phyloP scores from a whole-genome alignment of 371 early-diverging fungal species.

The Zopfochytrium polystomum region DNA sequence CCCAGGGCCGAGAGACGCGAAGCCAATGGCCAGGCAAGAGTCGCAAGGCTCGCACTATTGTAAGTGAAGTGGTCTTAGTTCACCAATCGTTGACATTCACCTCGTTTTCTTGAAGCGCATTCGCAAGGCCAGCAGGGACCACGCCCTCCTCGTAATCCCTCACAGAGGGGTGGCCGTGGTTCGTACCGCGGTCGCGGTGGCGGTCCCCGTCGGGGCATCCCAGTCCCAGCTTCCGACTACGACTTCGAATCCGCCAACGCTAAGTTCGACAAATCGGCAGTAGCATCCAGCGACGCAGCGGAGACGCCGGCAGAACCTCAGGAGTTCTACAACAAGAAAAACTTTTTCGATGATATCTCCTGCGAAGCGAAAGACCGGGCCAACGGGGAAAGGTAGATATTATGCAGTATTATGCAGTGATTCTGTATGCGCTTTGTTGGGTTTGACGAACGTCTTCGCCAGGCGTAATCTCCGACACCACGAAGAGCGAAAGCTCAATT shows the following conservation, averaged over 20 bases:
- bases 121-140: no score
- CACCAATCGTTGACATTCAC: no score
- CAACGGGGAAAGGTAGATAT: slow-evolving; percentile 38
- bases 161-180: not conserved
- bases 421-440: no score
- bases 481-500: slow-evolving; percentile 84
- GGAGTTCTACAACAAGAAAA: slow-evolving; percentile 67
- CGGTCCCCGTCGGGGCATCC: slow-evolving; percentile 42
- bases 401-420: not conserved
- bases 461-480: slow-evolving; percentile 69
- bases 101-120: no score
- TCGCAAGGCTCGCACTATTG: no score
- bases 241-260: slow-evolving; percentile 93
- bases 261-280: slow-evolving; percentile 76
- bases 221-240: slow-evolving; percentile 84
- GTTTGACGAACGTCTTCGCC: no score
- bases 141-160: no score
- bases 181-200: not conserved
- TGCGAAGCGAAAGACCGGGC: slow-evolving; percentile 91
- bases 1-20: no score
- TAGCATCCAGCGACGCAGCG: slow-evolving; percentile 26
- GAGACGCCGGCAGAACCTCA: not conserved
- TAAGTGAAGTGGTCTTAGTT: no score
- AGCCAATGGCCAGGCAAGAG: no score
- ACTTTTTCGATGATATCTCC: slow-evolving; percentile 96